Percentiles rank a stretch among this genome's conserved stretches.
Conservation (phyloP, 108 stramenopile genomes). For the Cyclotella atomus region DNA sequence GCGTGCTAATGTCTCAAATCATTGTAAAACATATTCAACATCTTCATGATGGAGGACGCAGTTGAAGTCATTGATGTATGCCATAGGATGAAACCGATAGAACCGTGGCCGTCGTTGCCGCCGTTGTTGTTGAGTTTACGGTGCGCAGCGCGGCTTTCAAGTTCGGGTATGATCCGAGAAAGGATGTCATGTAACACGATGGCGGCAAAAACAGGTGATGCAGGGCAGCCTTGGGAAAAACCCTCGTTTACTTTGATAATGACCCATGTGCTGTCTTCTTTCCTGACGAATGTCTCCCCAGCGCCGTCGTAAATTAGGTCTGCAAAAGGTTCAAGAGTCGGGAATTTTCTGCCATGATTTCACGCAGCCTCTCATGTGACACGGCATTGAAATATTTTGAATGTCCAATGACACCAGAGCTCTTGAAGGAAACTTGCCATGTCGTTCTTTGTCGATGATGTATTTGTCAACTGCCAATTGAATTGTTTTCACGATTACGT, state of each 20-base stretch:
- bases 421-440: neutral
- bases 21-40: neutral
- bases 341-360: conserved; percentile 8
- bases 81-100: neutral
- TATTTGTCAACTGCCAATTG: conserved; percentile 16
- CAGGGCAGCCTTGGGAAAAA: no score
- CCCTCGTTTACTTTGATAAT: conserved; percentile 4
- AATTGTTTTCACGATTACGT: conserved; percentile 12
- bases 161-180: neutral
- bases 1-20: neutral
- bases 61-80: neutral
- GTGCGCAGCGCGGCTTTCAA: neutral
- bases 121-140: neutral
- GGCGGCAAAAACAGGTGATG: no score
- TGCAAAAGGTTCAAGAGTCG: neutral
- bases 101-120: neutral
- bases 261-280: neutral
- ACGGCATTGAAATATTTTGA: conserved; percentile 29
- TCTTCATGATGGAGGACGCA: neutral
- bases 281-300: neutral
- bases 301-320: neutral
- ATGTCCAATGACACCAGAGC: conserved; percentile 21
- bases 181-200: conserved; percentile 22
- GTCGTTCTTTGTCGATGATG: neutral
- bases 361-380: neutral